Base-by-base conservation (phyloP, 805 yeast genomes). In the Candida qinlingensis region DNA sequence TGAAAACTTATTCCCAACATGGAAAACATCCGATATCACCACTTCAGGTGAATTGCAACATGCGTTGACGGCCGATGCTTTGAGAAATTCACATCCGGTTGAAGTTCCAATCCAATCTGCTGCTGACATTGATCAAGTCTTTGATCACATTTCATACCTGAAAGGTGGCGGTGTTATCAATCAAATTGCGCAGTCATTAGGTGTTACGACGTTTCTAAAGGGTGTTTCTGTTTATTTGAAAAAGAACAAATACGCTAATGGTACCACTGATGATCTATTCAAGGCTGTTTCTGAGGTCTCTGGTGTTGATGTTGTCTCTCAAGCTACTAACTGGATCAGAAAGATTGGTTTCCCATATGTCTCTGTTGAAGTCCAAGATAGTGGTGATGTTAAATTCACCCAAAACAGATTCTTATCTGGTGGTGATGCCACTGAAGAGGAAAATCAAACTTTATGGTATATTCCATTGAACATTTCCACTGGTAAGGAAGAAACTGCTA, bases 41-140 rank as follows among this genome's bases (percentile, higher is more conserved):
- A 90, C 85, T 35, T 73, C 84, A 11, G 87, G 80, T 58, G 76
- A 82, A 54, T 76, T 85, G 61, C 91, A 85, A 68, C 72, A 74
- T 55, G 95, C 95, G 26, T 73, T 89, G 56, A 67, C 73, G 9
- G 75, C 87, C 49, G 96, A 89, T 64, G 77, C 87, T 6, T 74
- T 88, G 52, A 81, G 94, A 64, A 79, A 87, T 3, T 85, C 94
- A 28, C 96, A 87, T 65, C 94, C 95, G 30, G 82, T 87, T 56
- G 91, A 87, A 65, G 91, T 87, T 35, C 90, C 92, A 29, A 87
- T 87, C 37, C 76, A 79, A 63, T 76, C 78, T 50, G 88, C 89
- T 13, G 82, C 80, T 54, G 91, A 87, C 61, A 84, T 87, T 58
- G 85, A 85, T 65, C 94, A 87, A 71, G 84, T 87, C 52, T 87